A percentile compares a stretch with the other conserved stretches of the same genome.
Evolutionary conservation across 352 stramenopile species (phyloP).

Genomic region (Globisporangium echinulatum): DNA sequence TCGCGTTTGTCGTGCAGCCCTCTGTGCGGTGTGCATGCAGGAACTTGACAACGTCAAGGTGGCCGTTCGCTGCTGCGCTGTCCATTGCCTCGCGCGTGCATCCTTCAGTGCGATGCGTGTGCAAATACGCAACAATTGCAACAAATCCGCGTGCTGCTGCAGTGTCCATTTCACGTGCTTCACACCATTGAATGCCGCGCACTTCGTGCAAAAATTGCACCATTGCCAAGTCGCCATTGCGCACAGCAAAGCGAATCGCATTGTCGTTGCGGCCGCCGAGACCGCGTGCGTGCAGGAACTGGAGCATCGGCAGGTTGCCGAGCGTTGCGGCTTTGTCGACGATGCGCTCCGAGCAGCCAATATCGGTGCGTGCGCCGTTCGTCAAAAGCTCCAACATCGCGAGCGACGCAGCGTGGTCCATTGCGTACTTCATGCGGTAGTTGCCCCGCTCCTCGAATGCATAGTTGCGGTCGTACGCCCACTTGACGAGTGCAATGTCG

Average conservation of each 20-base stretch:
- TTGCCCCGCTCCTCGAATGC: background rate
- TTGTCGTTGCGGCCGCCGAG: background rate
- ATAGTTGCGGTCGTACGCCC: conserved; percentile 2
- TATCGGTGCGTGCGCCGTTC: background rate
- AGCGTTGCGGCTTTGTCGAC: background rate
- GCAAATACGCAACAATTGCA: too few species aligned
- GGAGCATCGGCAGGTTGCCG: background rate
- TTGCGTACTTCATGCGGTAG: background rate
- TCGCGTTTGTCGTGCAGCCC: background rate
- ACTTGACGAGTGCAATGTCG: conserved; percentile 1
- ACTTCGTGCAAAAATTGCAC: too few species aligned
- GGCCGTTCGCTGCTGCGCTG: background rate
- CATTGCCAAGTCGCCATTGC: too few species aligned
- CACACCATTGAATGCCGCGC: too few species aligned
- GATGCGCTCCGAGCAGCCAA: background rate
- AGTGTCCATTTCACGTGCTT: too few species aligned
- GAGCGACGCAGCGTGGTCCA: conserved; percentile 5
- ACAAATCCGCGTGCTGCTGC: too few species aligned
- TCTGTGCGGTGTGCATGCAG: background rate
- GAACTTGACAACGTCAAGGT: background rate
- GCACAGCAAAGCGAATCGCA: background rate
- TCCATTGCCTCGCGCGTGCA: too few species aligned
- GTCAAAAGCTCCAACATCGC: conserved; percentile 1
- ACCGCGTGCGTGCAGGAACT: background rate
- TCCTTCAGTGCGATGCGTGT: too few species aligned